These are phyloP conservation scores for Penicillium roqueforti DNA, from an alignment of 495 filamentous ascomycete genomes.

Conservation along the genomic window DNA sequence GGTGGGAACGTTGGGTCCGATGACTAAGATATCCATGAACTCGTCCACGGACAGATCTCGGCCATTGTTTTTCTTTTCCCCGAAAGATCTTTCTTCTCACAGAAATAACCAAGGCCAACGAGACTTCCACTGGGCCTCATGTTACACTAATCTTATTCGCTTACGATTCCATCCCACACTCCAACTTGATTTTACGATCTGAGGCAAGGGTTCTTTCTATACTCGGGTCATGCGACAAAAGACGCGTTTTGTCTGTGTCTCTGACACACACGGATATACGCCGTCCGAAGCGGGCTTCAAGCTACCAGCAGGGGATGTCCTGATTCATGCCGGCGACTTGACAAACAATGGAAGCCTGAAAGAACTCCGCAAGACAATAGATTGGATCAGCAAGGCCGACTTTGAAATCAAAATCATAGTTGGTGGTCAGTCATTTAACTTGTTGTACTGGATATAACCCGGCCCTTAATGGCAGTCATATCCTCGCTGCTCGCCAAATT, in stretches of 20 bases:
- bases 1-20: conserved; percentile 21
- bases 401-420: conserved; percentile 56
- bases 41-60: neutral
- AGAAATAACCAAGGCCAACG: neutral
- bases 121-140: neutral
- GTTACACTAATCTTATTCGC: conserved; percentile 4
- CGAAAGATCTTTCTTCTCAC: neutral
- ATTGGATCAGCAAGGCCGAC: conserved; percentile 54
- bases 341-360: conserved; percentile 53
- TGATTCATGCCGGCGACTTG: conserved; percentile 60
- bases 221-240: conserved; percentile 34
- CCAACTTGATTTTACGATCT: neutral
- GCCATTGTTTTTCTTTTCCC: conserved; percentile 10
- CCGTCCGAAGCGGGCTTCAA: conserved; percentile 49
- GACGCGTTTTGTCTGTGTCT: conserved; percentile 57
- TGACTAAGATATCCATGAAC: conserved; percentile 29
- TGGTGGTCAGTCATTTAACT: conserved; percentile 43
- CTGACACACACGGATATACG: conserved; percentile 56
- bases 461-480: neutral
- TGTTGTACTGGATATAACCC: neutral
- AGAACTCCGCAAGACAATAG: conserved; percentile 50
- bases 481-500: neutral
- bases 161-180: neutral
- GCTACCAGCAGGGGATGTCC: conserved; percentile 54
- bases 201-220: neutral